These are phyloP conservation scores for Trypanosomatidae sp. DNA, from an alignment of 208 protist genomes.

Conservation along the genomic window DNA sequence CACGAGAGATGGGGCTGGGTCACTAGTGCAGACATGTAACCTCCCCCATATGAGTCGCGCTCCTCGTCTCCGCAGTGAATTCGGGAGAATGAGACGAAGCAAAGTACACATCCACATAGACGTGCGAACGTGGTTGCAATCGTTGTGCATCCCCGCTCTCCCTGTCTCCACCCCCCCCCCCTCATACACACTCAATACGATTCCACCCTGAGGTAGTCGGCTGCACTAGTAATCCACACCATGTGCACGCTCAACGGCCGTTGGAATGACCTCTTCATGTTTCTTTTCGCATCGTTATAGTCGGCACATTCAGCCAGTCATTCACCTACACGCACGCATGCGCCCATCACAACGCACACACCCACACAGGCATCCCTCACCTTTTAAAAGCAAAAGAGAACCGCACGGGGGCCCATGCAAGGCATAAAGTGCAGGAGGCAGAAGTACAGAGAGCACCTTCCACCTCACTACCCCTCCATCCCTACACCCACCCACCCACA, in stretches of 20 bases:
- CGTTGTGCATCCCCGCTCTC: not conserved
- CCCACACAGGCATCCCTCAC: not conserved
- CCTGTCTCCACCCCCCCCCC: not conserved
- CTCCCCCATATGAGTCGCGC: not conserved
- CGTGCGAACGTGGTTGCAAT: not conserved
- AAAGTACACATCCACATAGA: not conserved
- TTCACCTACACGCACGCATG: not conserved
- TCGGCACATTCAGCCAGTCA: not conserved
- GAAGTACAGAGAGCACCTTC: not conserved
- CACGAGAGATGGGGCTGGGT: not conserved
- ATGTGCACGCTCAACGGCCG: not conserved
- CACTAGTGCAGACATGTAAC: not conserved
- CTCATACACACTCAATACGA: not conserved
- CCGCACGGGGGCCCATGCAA: not conserved
- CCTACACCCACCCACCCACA: too few species aligned
- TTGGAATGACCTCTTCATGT: not conserved
- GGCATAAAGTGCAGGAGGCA: not conserved
- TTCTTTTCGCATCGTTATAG: slow-evolving; percentile 1
- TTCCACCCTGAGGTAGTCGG: not conserved
- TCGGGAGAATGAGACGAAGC: not conserved
- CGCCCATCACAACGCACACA: not conserved
- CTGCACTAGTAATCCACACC: not conserved
- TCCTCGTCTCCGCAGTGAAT: not conserved
- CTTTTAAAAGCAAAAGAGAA: too few species aligned
- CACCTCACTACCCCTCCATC: not conserved